Base-by-base conservation (phyloP, 2,329 filamentous ascomycete genomes). In the Colletotrichum truncatum region DNA sequence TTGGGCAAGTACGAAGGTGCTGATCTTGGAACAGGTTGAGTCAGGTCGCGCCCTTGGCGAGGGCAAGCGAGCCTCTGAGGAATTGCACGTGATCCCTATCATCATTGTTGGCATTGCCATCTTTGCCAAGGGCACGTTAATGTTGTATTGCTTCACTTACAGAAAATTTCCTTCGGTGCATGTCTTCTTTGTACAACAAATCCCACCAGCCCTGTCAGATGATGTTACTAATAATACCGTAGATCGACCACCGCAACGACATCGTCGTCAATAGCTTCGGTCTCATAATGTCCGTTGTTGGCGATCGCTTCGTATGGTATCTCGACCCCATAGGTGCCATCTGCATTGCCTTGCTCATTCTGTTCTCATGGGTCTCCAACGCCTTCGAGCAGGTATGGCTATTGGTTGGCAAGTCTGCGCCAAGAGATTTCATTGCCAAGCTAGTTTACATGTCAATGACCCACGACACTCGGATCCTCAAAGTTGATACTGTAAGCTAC, bases 301-400 rank as follows among this genome's bases (percentile, higher is more conserved):
- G 84, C 25, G 81, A 81, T 69, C 78, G 80, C 28, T 78, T 82
- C 41, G 81, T 84, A 9, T 89, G 87, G 87, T 89, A 84, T 67
- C 76, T 88, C n/a, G 87, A 89, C 66, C 86, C 87, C 1, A 77
- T 88, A 32, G 87, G 87, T 39, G 87, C 87, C 70, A 86, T 89
- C 38, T 75, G 84, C 55, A 88, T 90, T 58, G 87, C 85, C 6
- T 74, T 89, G 30, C 80, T 89, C 68, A 88, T 89, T 69, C 81
- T 89, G 64, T 84, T 85, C 71, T 89, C 87, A 18, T 89, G 87
- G 87, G 81, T 84, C 10, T 75, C 83, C 55, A 89, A 89, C 49
- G 87, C 87, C 4, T 86, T 85, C 60, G 87, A 89, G 68, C 86
- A 90, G 67, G 85, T 89, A 12, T 87, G 85, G 80, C 80, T 89